Percentiles rank a stretch among this genome's conserved stretches.
Conservation (phyloP, 495 filamentous ascomycete species). For the Talaromyces stipitatus region DNA sequence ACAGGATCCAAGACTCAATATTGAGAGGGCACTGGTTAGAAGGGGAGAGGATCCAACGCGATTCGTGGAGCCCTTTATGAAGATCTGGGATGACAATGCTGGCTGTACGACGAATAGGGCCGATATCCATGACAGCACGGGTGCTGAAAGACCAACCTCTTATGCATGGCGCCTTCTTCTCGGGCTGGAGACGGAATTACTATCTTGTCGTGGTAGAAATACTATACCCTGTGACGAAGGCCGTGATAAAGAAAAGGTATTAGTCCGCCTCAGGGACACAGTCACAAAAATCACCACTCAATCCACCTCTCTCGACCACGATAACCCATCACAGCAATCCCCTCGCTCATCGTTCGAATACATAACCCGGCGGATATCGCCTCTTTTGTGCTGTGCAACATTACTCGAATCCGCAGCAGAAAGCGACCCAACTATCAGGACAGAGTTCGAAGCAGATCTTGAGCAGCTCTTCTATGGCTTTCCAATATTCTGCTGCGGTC, state of each 20-base stretch:
- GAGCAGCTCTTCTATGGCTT: slow-evolving; percentile 2
- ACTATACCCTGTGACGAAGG: not conserved
- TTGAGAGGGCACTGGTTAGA: not conserved
- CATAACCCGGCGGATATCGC: not conserved
- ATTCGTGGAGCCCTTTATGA: not conserved
- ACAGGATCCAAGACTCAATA: not conserved
- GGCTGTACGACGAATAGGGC: no score
- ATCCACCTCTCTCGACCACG: not conserved
- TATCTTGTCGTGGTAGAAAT: not conserved
- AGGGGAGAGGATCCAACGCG: not conserved
- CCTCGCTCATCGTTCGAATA: not conserved
- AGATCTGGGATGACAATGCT: not conserved
- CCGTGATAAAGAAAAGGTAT: not conserved
- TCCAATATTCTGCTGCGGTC: not conserved
- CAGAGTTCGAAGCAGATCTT: not conserved
- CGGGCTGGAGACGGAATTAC: not conserved
- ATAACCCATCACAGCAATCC: not conserved
- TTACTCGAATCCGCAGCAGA: not conserved
- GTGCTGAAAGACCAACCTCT: not conserved
- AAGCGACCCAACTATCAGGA: not conserved
- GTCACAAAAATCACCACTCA: not conserved
- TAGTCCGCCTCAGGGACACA: not conserved
- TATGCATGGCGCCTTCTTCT: slow-evolving; percentile 1
- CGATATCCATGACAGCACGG: no score
- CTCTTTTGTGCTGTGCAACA: not conserved